phyloP scores from a whole-genome alignment of 306 rosid species.

The Astragalus glycyphyllos region DNA sequence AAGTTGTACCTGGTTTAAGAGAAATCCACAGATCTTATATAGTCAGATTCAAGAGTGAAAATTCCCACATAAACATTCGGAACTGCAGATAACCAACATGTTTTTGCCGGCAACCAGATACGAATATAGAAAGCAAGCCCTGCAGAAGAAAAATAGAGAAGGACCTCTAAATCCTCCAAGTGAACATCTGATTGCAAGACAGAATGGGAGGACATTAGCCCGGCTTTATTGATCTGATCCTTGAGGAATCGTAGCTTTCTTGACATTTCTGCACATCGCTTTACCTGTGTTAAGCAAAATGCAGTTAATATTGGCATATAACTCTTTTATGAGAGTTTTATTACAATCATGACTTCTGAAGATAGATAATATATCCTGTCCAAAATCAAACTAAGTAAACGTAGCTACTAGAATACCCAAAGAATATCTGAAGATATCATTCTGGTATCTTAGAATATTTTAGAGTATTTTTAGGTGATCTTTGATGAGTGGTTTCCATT shows the following conservation, averaged over 20 bases:
- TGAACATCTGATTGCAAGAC: constrained; percentile 71
- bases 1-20: constrained; percentile 73
- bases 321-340: not conserved
- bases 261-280: constrained; percentile 99
- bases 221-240: constrained; percentile 92
- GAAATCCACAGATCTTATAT: constrained; percentile 32
- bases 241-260: constrained; percentile 89
- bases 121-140: constrained; percentile 37
- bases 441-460: constrained; percentile 4
- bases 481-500: constrained; percentile 1
- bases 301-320: constrained; percentile 6
- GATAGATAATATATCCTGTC: constrained; percentile 15
- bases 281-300: constrained; percentile 70
- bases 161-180: constrained; percentile 92
- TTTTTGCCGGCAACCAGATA: constrained; percentile 29
- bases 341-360: constrained; percentile 17
- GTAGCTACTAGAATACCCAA: not conserved
- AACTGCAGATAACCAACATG: constrained; percentile 30
- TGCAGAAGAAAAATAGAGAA: constrained; percentile 38
- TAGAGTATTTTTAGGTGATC: constrained; percentile 9
- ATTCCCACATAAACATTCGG: constrained; percentile 21
- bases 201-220: constrained; percentile 59
- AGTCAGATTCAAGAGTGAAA: constrained; percentile 47
- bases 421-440: constrained; percentile 7
- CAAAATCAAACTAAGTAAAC: not conserved